A percentile compares a stretch with the other conserved stretches of the same genome.
phyloP scores from a whole-genome alignment of 2,329 filamentous ascomycete species.

The Cladosporium sp. region DNA sequence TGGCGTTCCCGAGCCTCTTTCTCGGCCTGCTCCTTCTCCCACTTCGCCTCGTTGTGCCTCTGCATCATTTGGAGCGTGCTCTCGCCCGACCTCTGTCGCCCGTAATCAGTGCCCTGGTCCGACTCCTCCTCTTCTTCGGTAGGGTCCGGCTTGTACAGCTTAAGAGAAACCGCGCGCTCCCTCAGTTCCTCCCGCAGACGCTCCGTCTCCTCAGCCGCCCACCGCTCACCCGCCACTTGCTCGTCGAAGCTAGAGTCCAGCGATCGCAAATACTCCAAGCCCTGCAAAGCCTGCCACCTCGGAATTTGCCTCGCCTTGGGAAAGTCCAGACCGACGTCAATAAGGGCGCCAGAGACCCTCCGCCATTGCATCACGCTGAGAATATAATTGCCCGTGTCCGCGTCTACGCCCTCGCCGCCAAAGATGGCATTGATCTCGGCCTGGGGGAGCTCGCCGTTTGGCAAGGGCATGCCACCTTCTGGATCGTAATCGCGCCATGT shows the following conservation, averaged over 20 bases:
- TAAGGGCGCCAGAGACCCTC: slow-evolving; percentile 31
- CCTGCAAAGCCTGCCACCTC: slow-evolving; percentile 24
- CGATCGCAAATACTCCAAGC: slow-evolving; percentile 28
- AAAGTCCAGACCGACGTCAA: slow-evolving; percentile 30
- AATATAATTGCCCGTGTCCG: slow-evolving; percentile 31
- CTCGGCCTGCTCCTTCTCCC: slow-evolving; percentile 23
- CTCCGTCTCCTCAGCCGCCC: slow-evolving; percentile 30
- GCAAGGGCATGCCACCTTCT: slow-evolving; percentile 31
- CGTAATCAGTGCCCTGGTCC: slow-evolving; percentile 22
- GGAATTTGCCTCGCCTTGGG: slow-evolving; percentile 21
- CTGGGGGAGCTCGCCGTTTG: slow-evolving; percentile 24
- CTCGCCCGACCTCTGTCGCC: slow-evolving; percentile 22
- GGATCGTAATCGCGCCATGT: slow-evolving; percentile 35
- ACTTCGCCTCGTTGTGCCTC: slow-evolving; percentile 25
- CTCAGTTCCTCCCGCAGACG: slow-evolving; percentile 25
- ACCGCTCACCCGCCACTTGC: slow-evolving; percentile 25
- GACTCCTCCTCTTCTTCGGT: slow-evolving; percentile 18
- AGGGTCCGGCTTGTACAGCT: slow-evolving; percentile 26
- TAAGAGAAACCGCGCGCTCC: slow-evolving; percentile 27
- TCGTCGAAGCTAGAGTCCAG: slow-evolving; percentile 31
- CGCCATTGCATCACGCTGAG: slow-evolving; percentile 33
- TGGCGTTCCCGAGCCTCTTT: slow-evolving; percentile 15
- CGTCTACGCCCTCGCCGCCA: slow-evolving; percentile 22
- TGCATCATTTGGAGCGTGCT: slow-evolving; percentile 25
- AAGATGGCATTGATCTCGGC: slow-evolving; percentile 28